Evolutionary conservation across 129 eudicot genomes (phyloP).

Genomic region (Escallonia rubra): DNA sequence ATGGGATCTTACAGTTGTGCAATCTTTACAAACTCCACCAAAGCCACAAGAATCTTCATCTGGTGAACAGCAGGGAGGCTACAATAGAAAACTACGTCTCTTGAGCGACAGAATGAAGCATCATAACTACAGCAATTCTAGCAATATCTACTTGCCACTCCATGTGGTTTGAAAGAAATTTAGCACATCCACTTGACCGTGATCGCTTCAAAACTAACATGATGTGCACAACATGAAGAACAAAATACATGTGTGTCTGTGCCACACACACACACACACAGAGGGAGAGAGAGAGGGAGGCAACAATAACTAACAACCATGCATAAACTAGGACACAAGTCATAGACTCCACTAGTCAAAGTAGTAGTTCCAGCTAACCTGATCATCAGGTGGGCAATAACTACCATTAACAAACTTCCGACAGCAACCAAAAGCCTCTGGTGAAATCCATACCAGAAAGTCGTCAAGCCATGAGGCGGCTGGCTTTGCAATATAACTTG

Average conservation of each 20-base stretch:
- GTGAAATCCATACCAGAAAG: conserved; percentile 71
- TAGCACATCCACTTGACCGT: not conserved
- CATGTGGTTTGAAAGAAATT: not conserved
- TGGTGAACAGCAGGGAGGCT: conserved; percentile 45
- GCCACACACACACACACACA: too few relatives aligned
- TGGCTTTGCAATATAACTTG: conserved; percentile 71
- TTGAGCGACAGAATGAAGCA: not conserved
- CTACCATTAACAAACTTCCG: conserved; percentile 56
- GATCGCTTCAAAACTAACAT: not conserved
- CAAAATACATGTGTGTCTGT: not conserved
- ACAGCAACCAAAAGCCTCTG: conserved; percentile 80
- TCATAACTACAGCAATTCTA: not conserved
- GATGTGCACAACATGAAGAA: not conserved
- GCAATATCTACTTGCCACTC: not conserved
- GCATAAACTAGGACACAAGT: not conserved
- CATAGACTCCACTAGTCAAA: not conserved
- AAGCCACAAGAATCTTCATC: conserved; percentile 35
- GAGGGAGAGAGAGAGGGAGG: not conserved
- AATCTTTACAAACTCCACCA: conserved; percentile 35
- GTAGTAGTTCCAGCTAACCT: conserved; percentile 27
- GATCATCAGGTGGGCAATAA: conserved; percentile 76
- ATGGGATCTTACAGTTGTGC: conserved; percentile 33
- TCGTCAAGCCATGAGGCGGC: conserved; percentile 84
- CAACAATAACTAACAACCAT: not conserved
- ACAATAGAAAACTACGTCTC: conserved; percentile 4